Conservation (phyloP, 257 asterid species). For the Solanum chilense region DNA sequence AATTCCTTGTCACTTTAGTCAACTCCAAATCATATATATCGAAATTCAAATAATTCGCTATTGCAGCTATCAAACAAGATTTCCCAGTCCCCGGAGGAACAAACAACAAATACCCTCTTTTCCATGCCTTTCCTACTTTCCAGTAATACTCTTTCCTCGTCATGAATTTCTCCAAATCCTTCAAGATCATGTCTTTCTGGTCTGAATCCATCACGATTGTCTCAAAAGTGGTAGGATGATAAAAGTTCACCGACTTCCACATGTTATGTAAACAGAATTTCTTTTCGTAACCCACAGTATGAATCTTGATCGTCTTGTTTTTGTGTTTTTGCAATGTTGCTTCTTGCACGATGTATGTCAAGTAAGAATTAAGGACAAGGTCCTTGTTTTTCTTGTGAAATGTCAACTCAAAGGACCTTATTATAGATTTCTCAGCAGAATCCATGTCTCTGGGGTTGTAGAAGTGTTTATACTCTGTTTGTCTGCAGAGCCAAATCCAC, state of each 20-base stretch:
- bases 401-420: not conserved
- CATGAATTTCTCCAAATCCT: constrained; percentile 12
- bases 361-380: not conserved
- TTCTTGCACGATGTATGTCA: constrained; percentile 1
- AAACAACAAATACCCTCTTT: constrained; percentile 18
- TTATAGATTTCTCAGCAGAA: too few relatives aligned
- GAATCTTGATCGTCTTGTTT: constrained; percentile 4
- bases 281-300: not conserved
- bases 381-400: constrained; percentile 3
- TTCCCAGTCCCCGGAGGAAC: not conserved
- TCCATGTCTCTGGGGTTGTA: too few relatives aligned
- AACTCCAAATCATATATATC: too few relatives aligned
- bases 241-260: constrained; percentile 2
- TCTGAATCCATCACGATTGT: constrained; percentile 13
- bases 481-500: too few relatives aligned
- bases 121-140: constrained; percentile 26
- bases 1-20: not conserved
- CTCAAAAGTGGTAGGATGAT: constrained; percentile 20
- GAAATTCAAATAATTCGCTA: too few relatives aligned
- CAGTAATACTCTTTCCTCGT: constrained; percentile 5
- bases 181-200: not conserved
- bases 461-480: too few relatives aligned
- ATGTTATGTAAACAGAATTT: not conserved
- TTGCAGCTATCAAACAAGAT: too few relatives aligned
- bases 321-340: constrained; percentile 5